Evolutionary conservation across 2,329 filamentous ascomycete species (phyloP).

Genomic region (Xylaria multiplex): DNA sequence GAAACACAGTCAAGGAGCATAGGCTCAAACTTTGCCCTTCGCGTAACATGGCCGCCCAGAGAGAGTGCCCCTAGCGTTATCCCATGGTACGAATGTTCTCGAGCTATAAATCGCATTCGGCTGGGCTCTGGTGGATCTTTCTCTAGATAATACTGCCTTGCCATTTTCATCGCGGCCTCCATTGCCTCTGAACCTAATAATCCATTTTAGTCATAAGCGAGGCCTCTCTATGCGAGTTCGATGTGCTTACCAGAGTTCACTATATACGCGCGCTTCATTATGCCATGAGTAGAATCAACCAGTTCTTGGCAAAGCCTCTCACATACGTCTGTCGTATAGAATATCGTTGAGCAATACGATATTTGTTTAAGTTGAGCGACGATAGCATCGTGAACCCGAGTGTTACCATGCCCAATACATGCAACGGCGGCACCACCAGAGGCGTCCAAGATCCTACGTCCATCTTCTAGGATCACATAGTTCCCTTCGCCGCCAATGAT

Average conservation of each 20-base stretch:
- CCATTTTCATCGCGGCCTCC: slow-evolving; percentile 70
- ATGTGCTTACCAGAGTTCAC: slow-evolving; percentile 49
- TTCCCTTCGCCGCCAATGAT: slow-evolving; percentile 52
- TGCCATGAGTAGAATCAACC: slow-evolving; percentile 47
- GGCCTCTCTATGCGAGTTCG: neutral
- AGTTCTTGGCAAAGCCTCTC: slow-evolving; percentile 45
- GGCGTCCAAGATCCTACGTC: slow-evolving; percentile 56
- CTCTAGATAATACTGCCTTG: slow-evolving; percentile 69
- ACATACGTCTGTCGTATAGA: slow-evolving; percentile 42
- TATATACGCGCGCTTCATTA: slow-evolving; percentile 51
- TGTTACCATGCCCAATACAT: slow-evolving; percentile 58
- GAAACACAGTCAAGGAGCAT: slow-evolving; percentile 67
- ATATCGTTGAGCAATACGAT: slow-evolving; percentile 55
- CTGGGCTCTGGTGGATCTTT: slow-evolving; percentile 61
- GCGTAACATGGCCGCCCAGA: slow-evolving; percentile 68
- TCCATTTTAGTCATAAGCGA: slow-evolving; percentile 11
- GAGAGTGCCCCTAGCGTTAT: slow-evolving; percentile 74
- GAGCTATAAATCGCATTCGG: slow-evolving; percentile 73
- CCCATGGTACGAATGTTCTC: slow-evolving; percentile 76
- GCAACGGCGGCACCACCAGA: slow-evolving; percentile 59
- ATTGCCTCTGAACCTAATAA: slow-evolving; percentile 68
- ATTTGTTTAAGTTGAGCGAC: slow-evolving; percentile 53
- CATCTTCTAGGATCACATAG: slow-evolving; percentile 54
- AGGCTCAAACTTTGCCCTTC: slow-evolving; percentile 70
- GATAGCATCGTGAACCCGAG: slow-evolving; percentile 55